These are phyloP conservation scores for Onygenales sp. DNA, from an alignment of 2,329 filamentous ascomycete species.

Conservation along the genomic window DNA sequence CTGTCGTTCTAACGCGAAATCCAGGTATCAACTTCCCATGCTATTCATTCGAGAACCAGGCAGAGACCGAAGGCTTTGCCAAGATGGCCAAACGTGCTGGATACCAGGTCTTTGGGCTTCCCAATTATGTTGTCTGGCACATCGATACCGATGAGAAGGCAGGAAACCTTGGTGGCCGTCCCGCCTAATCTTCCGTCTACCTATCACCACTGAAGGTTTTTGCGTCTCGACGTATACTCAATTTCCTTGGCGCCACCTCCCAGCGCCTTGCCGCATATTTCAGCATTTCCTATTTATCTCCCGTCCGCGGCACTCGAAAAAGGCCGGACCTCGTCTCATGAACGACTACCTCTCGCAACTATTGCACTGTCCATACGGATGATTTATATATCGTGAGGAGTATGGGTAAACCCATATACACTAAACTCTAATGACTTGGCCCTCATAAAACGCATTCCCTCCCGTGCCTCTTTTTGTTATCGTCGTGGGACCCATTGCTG, in stretches of 20 bases:
- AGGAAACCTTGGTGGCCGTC: conserved; percentile 52
- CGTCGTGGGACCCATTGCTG: not conserved
- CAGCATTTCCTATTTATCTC: not conserved
- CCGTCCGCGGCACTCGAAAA: not conserved
- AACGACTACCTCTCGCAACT: not conserved
- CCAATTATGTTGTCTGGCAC: conserved; percentile 98
- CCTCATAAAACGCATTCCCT: not conserved
- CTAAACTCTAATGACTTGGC: not conserved
- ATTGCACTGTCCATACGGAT: not conserved
- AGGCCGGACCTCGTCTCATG: not conserved
- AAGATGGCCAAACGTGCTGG: conserved; percentile 97
- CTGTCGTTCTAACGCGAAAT: conserved; percentile 13
- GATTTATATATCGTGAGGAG: not conserved
- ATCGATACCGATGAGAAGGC: conserved; percentile 93
- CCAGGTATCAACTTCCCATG: conserved; percentile 92
- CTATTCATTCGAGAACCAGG: conserved; percentile 97
- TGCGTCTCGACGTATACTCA: not conserved
- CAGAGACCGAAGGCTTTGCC: conserved; percentile 95
- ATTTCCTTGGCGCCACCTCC: not conserved
- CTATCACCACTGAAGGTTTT: not conserved
- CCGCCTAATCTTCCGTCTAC: conserved; percentile 22
- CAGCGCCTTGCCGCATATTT: not conserved
- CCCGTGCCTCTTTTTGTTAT: not conserved
- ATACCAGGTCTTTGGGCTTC: conserved; percentile 82
- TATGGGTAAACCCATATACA: not conserved